Conservation (phyloP, 495 filamentous ascomycete species). For the Neurospora tetrasperma region DNA sequence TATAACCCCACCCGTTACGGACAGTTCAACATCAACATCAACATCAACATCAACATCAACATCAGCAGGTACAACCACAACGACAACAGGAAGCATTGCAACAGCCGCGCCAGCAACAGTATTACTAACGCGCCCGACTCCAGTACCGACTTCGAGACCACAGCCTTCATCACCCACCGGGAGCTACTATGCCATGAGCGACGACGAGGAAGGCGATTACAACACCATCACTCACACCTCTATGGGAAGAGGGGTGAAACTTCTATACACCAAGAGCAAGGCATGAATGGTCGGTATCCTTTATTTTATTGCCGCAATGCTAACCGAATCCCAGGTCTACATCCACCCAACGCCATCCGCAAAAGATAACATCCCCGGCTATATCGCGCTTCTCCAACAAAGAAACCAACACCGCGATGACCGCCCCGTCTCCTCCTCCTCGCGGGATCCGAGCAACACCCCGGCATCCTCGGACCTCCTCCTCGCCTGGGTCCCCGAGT, state of each 20-base stretch:
- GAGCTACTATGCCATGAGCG: slow-evolving; percentile 93
- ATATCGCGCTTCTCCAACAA: slow-evolving; percentile 88
- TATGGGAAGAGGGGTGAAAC: slow-evolving; percentile 77
- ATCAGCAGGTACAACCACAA: background rate
- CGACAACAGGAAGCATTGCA: background rate
- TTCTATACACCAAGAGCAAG: slow-evolving; percentile 97
- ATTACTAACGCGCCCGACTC: background rate
- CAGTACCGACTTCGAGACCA: slow-evolving; percentile 2
- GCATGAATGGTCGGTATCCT: slow-evolving; percentile 28
- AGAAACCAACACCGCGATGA: slow-evolving; percentile 43
- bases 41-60: background rate
- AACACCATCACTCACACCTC: slow-evolving; percentile 83
- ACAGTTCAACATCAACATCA: background rate
- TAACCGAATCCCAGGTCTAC: slow-evolving; percentile 57
- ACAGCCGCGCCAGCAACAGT: background rate
- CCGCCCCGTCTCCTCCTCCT: slow-evolving; percentile 42
- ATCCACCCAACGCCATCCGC: slow-evolving; percentile 91
- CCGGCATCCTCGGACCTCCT: slow-evolving; percentile 56
- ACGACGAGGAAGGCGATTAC: slow-evolving; percentile 92
- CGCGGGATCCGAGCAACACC: slow-evolving; percentile 24
- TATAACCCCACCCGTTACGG: background rate
- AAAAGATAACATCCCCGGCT: slow-evolving; percentile 95
- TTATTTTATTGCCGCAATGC: background rate
- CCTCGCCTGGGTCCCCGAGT: slow-evolving; percentile 91
- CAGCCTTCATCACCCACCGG: slow-evolving; percentile 61